Evolutionary conservation across 305 asterid species (phyloP), one percentile per base, ranked within the genome.

Genomic region (Coffea humblotiana): DNA sequence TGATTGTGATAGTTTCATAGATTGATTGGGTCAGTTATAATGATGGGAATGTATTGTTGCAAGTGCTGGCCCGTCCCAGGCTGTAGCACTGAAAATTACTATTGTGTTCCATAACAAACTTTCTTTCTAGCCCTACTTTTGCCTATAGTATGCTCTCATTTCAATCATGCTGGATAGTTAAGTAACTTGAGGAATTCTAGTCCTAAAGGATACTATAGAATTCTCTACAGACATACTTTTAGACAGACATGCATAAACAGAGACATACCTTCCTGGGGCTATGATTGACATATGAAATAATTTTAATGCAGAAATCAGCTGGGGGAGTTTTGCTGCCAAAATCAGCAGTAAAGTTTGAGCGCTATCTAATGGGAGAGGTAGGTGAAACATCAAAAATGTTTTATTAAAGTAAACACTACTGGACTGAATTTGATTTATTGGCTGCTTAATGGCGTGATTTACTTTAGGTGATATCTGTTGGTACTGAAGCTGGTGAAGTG

Each of bases 241-340:
- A 54, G 48, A 43, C 43, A 21, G 14, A 25, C 25, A 40, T 40
- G 25, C 58, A 11, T 40, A 45, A 75, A 40, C 14, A 4, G 14
- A n/a, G 47, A 56, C 18, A 14, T 76, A 45, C 52, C 19, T 63
- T 15, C 54, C 25, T 7, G 2, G 0, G 68, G 70, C 43, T 9
- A 49, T 47, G 37, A 52, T 69, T 84, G 54, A 78, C 67, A 6
- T 11, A 78, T 29, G 4, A 78, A 35, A 29, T 68, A 23, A 51
- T 85, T 78, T 75, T 35, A 66, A 8, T 86, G 83, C 91, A 95
- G 98, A 93, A 92, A 89, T 93, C 98, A 72, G 92, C 97, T 65
- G 98, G 98, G 66, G 98, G 98, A 81, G 92, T 94, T 72, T 86
- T 94, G 87, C 90, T 94, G 37, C 97, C 97, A 3, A 93, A 94